phyloP scores from a whole-genome alignment of 768 basidiomycete species.

The Phylloporus scabripes region DNA sequence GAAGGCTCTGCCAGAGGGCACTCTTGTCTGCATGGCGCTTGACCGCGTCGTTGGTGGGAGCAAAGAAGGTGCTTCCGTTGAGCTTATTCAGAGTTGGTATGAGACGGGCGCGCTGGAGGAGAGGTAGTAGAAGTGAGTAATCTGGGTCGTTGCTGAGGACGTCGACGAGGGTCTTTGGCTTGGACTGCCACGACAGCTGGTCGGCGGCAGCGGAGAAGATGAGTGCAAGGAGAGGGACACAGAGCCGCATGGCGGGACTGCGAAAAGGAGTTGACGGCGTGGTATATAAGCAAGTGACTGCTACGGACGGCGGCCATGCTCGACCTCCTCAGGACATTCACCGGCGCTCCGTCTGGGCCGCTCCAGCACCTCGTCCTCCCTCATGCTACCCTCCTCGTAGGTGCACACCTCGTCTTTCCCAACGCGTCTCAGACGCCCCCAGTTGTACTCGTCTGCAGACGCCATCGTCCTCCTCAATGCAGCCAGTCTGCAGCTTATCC shows the following conservation, averaged over 20 bases:
- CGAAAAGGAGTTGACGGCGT: not conserved
- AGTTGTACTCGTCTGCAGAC: constrained; percentile 74
- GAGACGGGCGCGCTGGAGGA: constrained; percentile 81
- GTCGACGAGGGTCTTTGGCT: constrained; percentile 68
- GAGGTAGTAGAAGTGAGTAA: constrained; percentile 65
- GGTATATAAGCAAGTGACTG: constrained; percentile 9
- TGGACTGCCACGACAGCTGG: constrained; percentile 22
- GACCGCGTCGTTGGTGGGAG: constrained; percentile 92
- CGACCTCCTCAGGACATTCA: constrained; percentile 40
- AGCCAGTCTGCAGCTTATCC: constrained; percentile 54
- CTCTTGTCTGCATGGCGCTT: constrained; percentile 38
- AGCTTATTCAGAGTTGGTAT: constrained; percentile 90
- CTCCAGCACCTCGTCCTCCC: constrained; percentile 56
- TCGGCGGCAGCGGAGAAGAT: constrained; percentile 20
- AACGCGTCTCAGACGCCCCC: constrained; percentile 1
- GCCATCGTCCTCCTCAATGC: constrained; percentile 69
- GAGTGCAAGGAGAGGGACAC: constrained; percentile 32
- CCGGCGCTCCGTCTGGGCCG: constrained; percentile 48
- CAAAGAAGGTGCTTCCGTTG: constrained; percentile 81
- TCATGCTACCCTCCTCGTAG: constrained; percentile 53
- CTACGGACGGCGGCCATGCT: constrained; percentile 35
- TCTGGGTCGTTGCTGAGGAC: constrained; percentile 69
- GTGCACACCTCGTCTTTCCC: constrained; percentile 21
- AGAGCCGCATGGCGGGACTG: constrained; percentile 28
- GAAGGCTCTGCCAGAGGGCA: constrained; percentile 29